Evolutionary conservation across 2,329 filamentous ascomycete genomes (phyloP), one percentile per base, ranked within the genome.

Genomic region (Acrocalymma vagum): DNA sequence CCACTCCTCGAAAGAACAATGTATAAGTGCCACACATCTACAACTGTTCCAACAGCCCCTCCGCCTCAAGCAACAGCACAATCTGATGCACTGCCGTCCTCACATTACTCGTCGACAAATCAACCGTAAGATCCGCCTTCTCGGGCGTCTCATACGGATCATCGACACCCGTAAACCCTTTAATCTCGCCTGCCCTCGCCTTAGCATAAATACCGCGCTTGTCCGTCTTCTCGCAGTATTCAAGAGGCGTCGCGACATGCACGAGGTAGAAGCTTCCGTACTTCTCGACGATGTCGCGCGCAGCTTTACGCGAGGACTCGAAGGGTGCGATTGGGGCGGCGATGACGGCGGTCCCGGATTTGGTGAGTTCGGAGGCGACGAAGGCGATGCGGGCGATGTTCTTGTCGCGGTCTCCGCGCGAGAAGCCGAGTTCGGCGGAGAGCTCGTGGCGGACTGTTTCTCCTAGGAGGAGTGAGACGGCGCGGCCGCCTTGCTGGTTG

Each of bases 351-450:
- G 94, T 88, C 50, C 94, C 92, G 23, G 94, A 85, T 66, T 90
- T 88, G 61, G 94, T 97, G 58, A 99, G 83, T 78, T 99, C 94
- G 1, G 89, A 88, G 18, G 94, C 91, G 28, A 99, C 94, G 71
- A 97, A 99, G 46, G 90, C 90, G 63, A 99, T 97, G 71, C 94
- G 92, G 47, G 85, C 87, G 70, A 99, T 90, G 84, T 99, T 97
- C 72, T 84, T 89, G 77, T 93, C 86, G 64, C 94, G 90, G 76
- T 99, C 94, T 67, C 93, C 86, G 53, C 85, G 85, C 74, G 85
- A 91, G 84, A 97, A 99, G 69, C 94, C 94, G 10, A 99, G 87
- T 75, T 97, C 94, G 2, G 90, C 88, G 9, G 90, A 96, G 33
- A 99, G 85, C 77, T 97, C 94, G 63, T 84, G 81, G 62, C 94